Percentiles rank a stretch among this genome's conserved stretches.
Evolutionary conservation across 2,329 filamentous ascomycete species (phyloP).

Genomic region (Aspergillus pseudoglaucus): DNA sequence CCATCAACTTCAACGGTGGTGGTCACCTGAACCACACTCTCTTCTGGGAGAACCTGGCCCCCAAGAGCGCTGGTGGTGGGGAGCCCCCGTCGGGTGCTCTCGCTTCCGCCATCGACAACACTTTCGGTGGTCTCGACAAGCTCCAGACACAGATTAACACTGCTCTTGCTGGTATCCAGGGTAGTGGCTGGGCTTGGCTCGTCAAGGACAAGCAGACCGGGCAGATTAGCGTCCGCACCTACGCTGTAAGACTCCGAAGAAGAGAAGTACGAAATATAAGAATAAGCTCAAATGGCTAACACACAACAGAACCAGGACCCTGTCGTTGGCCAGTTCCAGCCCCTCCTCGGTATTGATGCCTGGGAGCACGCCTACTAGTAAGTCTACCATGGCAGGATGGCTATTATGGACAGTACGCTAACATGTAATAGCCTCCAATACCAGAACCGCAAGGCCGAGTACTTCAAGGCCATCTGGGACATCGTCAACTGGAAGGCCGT

Average conservation of each 20-base stretch:
- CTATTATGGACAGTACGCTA: constrained; percentile 7
- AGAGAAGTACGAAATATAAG: not conserved
- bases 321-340: constrained; percentile 73
- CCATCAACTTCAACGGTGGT: constrained; percentile 61
- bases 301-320: constrained; percentile 68
- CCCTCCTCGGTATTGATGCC: constrained; percentile 82
- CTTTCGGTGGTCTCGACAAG: constrained; percentile 53
- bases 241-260: constrained; percentile 42
- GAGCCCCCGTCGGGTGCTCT: constrained; percentile 55
- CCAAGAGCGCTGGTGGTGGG: constrained; percentile 55
- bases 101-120: constrained; percentile 51
- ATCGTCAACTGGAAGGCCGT: constrained; percentile 94
- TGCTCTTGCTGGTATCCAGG: constrained; percentile 59
- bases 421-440: constrained; percentile 63
- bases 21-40: constrained; percentile 59
- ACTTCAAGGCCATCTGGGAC: constrained; percentile 90
- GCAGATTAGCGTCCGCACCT: constrained; percentile 55
- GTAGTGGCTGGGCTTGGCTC: constrained; percentile 59
- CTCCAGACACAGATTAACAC: constrained; percentile 60
- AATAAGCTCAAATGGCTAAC: not conserved
- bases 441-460: constrained; percentile 94
- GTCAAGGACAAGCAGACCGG: constrained; percentile 58
- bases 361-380: constrained; percentile 95
- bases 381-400: constrained; percentile 22
- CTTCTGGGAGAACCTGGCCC: constrained; percentile 63